These are phyloP conservation scores for Collybiopsis confluens DNA, from an alignment of 768 basidiomycete genomes.

Conservation along the genomic window DNA sequence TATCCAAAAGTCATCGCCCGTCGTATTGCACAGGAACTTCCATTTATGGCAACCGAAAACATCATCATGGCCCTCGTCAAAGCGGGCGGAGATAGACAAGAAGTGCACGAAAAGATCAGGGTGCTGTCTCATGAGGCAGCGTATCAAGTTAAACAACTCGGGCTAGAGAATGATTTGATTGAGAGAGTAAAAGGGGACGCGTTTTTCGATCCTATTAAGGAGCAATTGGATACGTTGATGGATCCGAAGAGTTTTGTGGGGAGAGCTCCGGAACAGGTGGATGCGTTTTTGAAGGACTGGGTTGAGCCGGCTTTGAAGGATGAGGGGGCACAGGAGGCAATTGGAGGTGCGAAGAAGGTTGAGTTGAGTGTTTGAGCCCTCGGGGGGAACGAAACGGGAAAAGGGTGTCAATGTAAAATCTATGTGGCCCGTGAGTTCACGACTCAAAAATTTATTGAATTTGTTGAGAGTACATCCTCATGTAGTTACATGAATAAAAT, in stretches of 20 bases:
- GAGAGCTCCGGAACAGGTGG: slow-evolving; percentile 93
- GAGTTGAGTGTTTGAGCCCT: slow-evolving; percentile 57
- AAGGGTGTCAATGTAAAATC: too few species aligned
- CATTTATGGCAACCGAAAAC: slow-evolving; percentile 99
- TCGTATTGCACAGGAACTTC: slow-evolving; percentile 89
- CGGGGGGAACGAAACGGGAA: too few species aligned
- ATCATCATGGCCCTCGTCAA: slow-evolving; percentile 99
- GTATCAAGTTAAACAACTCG: slow-evolving; percentile 90
- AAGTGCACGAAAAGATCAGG: slow-evolving; percentile 93
- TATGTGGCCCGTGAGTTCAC: too few species aligned
- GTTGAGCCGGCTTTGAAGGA: slow-evolving; percentile 77
- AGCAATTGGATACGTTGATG: slow-evolving; percentile 71
- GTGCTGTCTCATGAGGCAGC: slow-evolving; percentile 94
- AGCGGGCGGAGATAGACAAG: slow-evolving; percentile 91
- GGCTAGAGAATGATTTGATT: slow-evolving; percentile 93
- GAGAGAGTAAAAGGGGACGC: slow-evolving; percentile 72
- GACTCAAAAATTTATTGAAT: too few species aligned
- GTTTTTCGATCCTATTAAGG: slow-evolving; percentile 90
- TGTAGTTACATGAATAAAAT: too few species aligned
- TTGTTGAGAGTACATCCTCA: too few species aligned
- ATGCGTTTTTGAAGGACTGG: slow-evolving; percentile 82
- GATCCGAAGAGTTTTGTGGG: slow-evolving; percentile 90
- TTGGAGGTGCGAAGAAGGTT: slow-evolving; percentile 50
- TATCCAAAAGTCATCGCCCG: slow-evolving; percentile 95
- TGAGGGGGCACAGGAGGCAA: slow-evolving; percentile 47